Base-by-base conservation (phyloP, 2,329 filamentous ascomycete species). In the Nakataea oryzae region DNA sequence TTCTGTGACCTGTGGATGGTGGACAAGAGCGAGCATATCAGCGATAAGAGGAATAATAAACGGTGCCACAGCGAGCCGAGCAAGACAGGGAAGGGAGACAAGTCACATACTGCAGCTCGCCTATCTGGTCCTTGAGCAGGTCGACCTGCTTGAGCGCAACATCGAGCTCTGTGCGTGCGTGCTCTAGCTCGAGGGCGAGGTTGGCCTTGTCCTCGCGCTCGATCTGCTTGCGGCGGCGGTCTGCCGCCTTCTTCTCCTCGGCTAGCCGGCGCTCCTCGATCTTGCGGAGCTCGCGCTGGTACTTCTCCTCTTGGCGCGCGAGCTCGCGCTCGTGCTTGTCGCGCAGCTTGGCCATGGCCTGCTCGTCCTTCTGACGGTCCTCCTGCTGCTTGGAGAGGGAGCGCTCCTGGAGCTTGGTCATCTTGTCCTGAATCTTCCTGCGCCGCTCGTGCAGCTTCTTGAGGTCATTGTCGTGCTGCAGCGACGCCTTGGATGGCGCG, bases 271-370 rank as follows among this genome's bases (percentile, higher is more conserved):
- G 85, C 65, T 85, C 81, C 65, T 90, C 84, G 2, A 89, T 74
- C 72, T 86, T 88, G 65, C 76, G 76, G 57, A 89, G 75, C 68
- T 91, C 87, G 14, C 80, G 80, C 65, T 81, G 80, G 67, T 87
- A 86, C 66, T 86, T 87, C 58, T 86, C 86, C 66, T 88, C 83
- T 61, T 87, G 83, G 69, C 87, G 89, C 56, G 83, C 81, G 0
- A 86, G 71, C 65, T 88, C 85, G 58, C 76, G 78, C 57, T 85
- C 81, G 70, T 89, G 85, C 69, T 83, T 86, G 69, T 87, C 84
- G 32, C 81, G 80, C 9, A 85, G 77, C 70, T 85, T 88, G 32
- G 80, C 78, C 6, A 85, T 65, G 1, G 78, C 76, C 1, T 73
- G 68, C 41, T 60, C 70, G 67, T 30, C 69, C 66, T 28, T 68